phyloP scores from a whole-genome alignment of 768 basidiomycete genomes.

The Lentinula sp. region DNA sequence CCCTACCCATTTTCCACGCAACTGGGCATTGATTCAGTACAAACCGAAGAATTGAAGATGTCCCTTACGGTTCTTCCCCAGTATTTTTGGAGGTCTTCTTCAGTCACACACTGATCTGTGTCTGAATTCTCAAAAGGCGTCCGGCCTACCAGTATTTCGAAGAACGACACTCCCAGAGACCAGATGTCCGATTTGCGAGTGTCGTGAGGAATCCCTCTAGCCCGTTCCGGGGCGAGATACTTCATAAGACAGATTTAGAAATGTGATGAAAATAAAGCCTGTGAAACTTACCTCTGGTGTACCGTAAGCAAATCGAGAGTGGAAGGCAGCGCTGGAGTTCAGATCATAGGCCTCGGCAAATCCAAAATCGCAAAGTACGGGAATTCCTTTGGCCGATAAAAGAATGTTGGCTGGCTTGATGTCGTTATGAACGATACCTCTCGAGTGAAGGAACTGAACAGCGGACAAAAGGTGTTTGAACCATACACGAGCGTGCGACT shows the following conservation, averaged over 20 bases:
- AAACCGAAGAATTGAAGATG: not conserved
- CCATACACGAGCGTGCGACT: constrained; percentile 73
- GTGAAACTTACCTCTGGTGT: constrained; percentile 71
- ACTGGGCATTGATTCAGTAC: constrained; percentile 25
- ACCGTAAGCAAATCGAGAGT: constrained; percentile 80
- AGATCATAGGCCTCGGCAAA: constrained; percentile 87
- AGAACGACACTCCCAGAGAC: constrained; percentile 87
- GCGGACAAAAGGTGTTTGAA: constrained; percentile 78
- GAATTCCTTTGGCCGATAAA: constrained; percentile 67
- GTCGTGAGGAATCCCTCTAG: constrained; percentile 83
- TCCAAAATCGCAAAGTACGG: constrained; percentile 93
- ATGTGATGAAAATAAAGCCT: constrained; percentile 1
- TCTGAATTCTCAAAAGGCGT: constrained; percentile 88
- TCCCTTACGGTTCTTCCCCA: constrained; percentile 71
- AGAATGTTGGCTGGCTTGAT: constrained; percentile 97
- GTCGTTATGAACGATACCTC: constrained; percentile 88
- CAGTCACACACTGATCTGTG: constrained; percentile 69
- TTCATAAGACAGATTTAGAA: constrained; percentile 20
- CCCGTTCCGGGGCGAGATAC: constrained; percentile 92
- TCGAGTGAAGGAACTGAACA: constrained; percentile 76
- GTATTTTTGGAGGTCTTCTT: constrained; percentile 80
- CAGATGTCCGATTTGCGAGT: constrained; percentile 88
- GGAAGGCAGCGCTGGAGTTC: constrained; percentile 59
- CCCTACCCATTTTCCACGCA: constrained; percentile 85
- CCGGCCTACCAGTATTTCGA: constrained; percentile 87